These are phyloP conservation scores for Aspergillus sp. DNA, from an alignment of 2,329 filamentous ascomycete genomes.

Conservation along the genomic window DNA sequence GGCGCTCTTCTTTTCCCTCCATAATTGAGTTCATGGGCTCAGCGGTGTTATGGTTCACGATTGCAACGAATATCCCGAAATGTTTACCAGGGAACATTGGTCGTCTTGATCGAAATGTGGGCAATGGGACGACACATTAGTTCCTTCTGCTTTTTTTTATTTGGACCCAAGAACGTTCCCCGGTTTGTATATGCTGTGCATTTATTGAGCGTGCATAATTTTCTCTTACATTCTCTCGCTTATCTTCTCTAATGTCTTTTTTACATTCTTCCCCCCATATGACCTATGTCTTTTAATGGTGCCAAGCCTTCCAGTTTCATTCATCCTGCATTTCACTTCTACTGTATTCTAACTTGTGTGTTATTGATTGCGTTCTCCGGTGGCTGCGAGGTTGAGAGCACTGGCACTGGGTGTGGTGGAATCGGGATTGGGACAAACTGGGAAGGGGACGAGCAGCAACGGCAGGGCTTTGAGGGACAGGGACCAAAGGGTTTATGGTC, in stretches of 20 bases:
- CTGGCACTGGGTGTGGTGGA: not conserved
- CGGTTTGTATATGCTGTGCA: constrained; percentile 23
- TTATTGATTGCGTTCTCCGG: not conserved
- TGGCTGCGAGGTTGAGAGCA: not conserved
- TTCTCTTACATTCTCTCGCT: constrained; percentile 15
- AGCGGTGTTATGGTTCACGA: constrained; percentile 31
- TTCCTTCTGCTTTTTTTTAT: constrained; percentile 11
- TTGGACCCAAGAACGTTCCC: constrained; percentile 17
- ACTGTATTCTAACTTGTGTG: constrained; percentile 10
- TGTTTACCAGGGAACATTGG: constrained; percentile 11
- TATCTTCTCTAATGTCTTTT: constrained; percentile 14
- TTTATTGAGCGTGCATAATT: constrained; percentile 33
- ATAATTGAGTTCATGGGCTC: constrained; percentile 16
- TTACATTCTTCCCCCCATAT: constrained; percentile 13
- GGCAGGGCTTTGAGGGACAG: too few species aligned
- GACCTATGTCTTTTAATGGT: constrained; percentile 12
- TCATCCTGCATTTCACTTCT: constrained; percentile 1
- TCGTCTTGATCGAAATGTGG: constrained; percentile 1
- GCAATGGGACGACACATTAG: not conserved
- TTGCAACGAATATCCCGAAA: constrained; percentile 25
- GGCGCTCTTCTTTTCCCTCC: constrained; percentile 7
- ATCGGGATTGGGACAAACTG: not conserved
- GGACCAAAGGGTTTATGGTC: too few species aligned
- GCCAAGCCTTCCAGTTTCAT: not conserved
- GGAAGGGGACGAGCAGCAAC: not conserved